Evolutionary conservation across 2,329 filamentous ascomycete species (phyloP).

Genomic region (Xylaria sp.): DNA sequence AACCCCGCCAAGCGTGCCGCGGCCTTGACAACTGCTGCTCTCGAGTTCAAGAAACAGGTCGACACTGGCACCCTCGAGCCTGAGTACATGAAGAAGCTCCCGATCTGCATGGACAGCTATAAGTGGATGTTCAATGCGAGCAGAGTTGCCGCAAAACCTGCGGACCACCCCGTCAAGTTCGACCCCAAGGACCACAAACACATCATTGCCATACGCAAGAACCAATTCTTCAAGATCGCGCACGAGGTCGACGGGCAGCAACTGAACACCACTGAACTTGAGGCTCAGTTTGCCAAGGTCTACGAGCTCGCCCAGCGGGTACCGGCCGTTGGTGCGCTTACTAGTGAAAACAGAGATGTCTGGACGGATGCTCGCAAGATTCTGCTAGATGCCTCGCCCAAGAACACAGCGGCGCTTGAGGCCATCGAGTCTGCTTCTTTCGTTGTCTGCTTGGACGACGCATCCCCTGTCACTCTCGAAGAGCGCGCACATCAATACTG

Average conservation of each 20-base stretch:
- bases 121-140: slow-evolving; percentile 98
- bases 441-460: slow-evolving; percentile 92
- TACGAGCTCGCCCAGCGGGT: slow-evolving; percentile 79
- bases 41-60: slow-evolving; percentile 96
- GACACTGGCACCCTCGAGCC: slow-evolving; percentile 86
- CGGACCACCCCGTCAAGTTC: slow-evolving; percentile 87
- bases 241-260: slow-evolving; percentile 85
- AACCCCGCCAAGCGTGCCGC: slow-evolving; percentile 94
- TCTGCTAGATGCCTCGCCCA: slow-evolving; percentile 78
- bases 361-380: slow-evolving; percentile 87
- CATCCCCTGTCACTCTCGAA: slow-evolving; percentile 89
- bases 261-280: slow-evolving; percentile 88
- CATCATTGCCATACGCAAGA: slow-evolving; percentile 91
- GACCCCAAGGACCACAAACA: slow-evolving; percentile 80
- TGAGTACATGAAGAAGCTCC: slow-evolving; percentile 98
- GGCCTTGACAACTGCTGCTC: slow-evolving; percentile 82
- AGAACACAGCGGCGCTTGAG: slow-evolving; percentile 81
- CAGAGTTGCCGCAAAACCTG: slow-evolving; percentile 83
- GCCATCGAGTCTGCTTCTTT: slow-evolving; percentile 91
- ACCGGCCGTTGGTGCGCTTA: slow-evolving; percentile 84
- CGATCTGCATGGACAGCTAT: slow-evolving; percentile 98
- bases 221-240: slow-evolving; percentile 94
- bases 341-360: slow-evolving; percentile 90
- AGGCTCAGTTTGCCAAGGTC: slow-evolving; percentile 86
- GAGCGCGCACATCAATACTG: slow-evolving; percentile 97